Base-by-base conservation (phyloP, 2,329 filamentous ascomycete genomes). In the Colletotrichum ledebouriae region DNA sequence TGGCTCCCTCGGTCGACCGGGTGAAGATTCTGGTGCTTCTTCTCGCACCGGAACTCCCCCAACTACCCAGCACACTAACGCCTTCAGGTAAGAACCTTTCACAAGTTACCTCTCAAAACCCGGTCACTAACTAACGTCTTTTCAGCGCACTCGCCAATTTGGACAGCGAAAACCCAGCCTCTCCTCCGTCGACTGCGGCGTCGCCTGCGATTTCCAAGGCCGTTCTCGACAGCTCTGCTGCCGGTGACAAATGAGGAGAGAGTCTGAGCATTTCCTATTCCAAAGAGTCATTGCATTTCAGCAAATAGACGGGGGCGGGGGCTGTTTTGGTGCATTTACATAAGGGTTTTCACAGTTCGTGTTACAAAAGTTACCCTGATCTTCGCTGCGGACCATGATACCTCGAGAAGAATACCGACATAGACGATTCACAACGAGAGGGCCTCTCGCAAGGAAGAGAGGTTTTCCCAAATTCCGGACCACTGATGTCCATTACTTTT, bases 21-120 rank as follows among this genome's bases (percentile, higher is more conserved):
- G 90, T 69, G 94, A 97, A 75, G 94, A 97, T 74, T 98, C 94
- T 70, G 92, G 89, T 74, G 89, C 91, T 73, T 97, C 94, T 63
- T 98, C 94, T 69, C 90, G 96, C 73, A 97, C 94, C 63, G 93
- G 92, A 75, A 98, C 95, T 56, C 94, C 94, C 63, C 92, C 94
- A 52, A 87, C 87, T 20, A 86, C 87, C 60, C 91, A 89, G 68
- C 92, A 92, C 76, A 89, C 90, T 73, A 99, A 99, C 85, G 91
- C 94, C 74, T 99, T 97, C 84, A 95, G 94, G 94, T 98, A 89
- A 86, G 91, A 20, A 13, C 22, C 22, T 1, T 7, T 15, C 13
- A n/a, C 37, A 41, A 2, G 34, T 4, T 22, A 2, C 29, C 29
- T 33, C 11, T 13, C 13, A 7, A 22, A 53, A 44, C 44, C n/a